phyloP scores from a whole-genome alignment of 2,329 filamentous ascomycete species.

The Thelonectria olida region DNA sequence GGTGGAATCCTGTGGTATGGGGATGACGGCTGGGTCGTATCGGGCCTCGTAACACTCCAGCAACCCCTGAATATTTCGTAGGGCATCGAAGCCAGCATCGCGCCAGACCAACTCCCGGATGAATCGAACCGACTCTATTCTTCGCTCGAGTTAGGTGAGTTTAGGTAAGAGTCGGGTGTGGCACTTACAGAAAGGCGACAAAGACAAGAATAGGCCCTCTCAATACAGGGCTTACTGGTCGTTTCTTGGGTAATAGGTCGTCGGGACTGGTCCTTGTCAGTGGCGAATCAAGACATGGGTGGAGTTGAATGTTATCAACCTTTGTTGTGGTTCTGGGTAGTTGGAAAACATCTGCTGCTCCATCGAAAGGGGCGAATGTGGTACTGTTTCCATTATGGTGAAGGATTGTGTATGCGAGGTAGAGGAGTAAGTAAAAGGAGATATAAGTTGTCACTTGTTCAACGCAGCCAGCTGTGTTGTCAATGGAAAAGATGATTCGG shows the following conservation, averaged over 20 bases:
- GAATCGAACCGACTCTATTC: constrained; percentile 36
- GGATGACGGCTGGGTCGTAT: constrained; percentile 57
- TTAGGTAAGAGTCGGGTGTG: neutral
- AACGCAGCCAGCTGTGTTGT: neutral
- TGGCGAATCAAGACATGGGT: neutral
- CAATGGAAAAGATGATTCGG: neutral
- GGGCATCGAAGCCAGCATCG: constrained; percentile 69
- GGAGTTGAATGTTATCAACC: neutral
- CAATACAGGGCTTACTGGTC: neutral
- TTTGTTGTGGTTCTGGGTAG: constrained; percentile 6
- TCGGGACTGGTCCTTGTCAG: neutral
- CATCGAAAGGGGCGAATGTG: neutral
- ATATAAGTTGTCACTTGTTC: neutral
- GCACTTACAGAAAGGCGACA: constrained; percentile 4
- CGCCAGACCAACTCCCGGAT: constrained; percentile 54
- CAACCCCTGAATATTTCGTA: constrained; percentile 62
- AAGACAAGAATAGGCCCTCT: neutral
- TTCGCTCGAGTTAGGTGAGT: neutral
- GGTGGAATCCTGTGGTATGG: constrained; percentile 47
- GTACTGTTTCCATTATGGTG: neutral
- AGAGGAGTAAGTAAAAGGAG: neutral
- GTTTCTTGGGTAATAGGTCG: neutral
- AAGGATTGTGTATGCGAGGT: neutral
- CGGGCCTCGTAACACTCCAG: constrained; percentile 61
- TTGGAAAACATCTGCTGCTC: neutral